Conservation (phyloP, 140 eudicot species). For the Ambrosia hybrid region DNA sequence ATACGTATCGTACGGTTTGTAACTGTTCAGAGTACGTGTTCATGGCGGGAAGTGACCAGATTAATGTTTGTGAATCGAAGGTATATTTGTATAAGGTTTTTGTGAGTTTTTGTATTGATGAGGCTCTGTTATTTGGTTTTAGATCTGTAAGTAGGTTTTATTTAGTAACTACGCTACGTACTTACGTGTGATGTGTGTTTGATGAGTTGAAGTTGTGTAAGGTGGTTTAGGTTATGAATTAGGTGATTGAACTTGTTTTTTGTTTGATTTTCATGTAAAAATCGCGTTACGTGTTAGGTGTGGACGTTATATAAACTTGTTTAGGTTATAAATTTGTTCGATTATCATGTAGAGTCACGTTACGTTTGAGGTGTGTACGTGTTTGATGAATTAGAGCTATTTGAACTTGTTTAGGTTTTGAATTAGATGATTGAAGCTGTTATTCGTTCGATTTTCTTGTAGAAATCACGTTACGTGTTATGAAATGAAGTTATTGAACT, state of each 20-base stretch:
- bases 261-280: neutral
- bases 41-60: constrained; percentile 58
- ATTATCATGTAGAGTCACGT: no score
- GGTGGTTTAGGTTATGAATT: constrained; percentile 7
- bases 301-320: neutral
- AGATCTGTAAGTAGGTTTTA: constrained; percentile 17
- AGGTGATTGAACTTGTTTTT: neutral
- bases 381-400: no score
- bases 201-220: neutral
- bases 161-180: constrained; percentile 1
- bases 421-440: neutral
- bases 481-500: neutral
- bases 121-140: neutral
- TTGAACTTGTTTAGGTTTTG: no score
- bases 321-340: no score
- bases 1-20: neutral
- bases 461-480: no score
- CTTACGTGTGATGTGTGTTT: neutral
- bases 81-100: constrained; percentile 24
- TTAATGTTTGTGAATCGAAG: constrained; percentile 56
- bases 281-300: neutral
- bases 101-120: constrained; percentile 15
- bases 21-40: neutral
- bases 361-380: no score
- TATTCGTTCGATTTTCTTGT: neutral